Base-by-base conservation (phyloP, 805 yeast genomes). In the Barnettozyma populi region DNA sequence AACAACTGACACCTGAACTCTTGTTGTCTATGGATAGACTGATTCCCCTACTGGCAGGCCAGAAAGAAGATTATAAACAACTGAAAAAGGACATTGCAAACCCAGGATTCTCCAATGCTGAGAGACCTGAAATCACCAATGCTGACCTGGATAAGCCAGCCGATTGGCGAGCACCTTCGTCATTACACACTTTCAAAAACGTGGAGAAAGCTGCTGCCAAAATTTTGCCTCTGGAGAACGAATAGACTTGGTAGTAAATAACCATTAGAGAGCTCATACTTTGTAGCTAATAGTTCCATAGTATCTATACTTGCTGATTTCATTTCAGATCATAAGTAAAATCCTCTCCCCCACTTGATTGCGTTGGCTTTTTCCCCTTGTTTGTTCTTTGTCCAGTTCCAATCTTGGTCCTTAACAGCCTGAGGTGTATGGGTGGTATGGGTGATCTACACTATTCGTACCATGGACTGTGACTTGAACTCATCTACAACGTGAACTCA, bases 121-220 rank as follows among this genome's bases (percentile, higher is more conserved):
- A 69, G 11, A 63, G 69, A 45, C 84, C 84, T 1, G 58, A 64
- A 11, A 64, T 75, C 16, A 63, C 68, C 2, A 77, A 76, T 52
- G 31, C 63, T 50, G 47, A 66, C 11, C 52, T 63, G 13, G 64
- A 64, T 4, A 52, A 47, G 18, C 45, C 57, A 2, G 52, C 56
- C 2, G 43, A 49, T 18, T 36, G 36, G 18, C 14, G 19, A 7
- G 36, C 38, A n/a, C 59, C 64, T 1, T 67, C 72, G 7, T 54
- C 64, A 2, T 48, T 80, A 20, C 92, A 90, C 2, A 67, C 72
- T 5, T 82, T 82, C 61, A 77, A 73, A 52, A 80, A 81, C 57
- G 79, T 82, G 8, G 90, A 85, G 53, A 80, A 78, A 59, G 84
- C 86, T 5, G 68, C 69, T 46, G 38, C 35, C 14, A 44, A 38